Evolutionary conservation across 176 grass and related monocot species (phyloP), one percentile per base, ranked within the genome.

Genomic region (Zoysia pacifica): DNA sequence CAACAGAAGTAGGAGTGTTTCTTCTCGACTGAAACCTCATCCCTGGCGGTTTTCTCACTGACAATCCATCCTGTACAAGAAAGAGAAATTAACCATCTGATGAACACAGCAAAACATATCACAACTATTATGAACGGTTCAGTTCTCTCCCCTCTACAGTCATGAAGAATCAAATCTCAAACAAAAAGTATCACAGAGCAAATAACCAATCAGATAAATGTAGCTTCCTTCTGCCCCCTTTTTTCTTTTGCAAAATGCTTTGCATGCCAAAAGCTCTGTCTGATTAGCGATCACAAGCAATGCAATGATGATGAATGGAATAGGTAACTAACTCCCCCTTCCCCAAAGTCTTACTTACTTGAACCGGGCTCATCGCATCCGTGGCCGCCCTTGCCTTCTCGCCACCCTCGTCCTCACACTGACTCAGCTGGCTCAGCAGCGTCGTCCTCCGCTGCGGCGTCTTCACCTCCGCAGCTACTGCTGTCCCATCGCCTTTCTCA

Each of bases 381-480:
- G 59, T 20, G 2, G n/a, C 39, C 28, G 20, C 65, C 75, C 75
- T 94, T 20, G 84, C 76, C 76, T 87, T 91, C 77, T 82, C 79
- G 35, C 64, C 73, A 46, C 86, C 69, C 61, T 99, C 93, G 40
- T 82, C 84, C 40, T 90, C 88, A 53, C 81, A 92, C 16, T 78
- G 83, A 73, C 83, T 94, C 72, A 99, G 64, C 79, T 99, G 93
- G 70, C 65, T 91, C 84, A 90, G 88, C 44, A 99, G 77, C 10
- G 90, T 91, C 73, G 48, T 87, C 16, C 87, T 84, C 50, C 70
- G 18, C 13, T 73, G 77, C 5, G 80, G 41, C 1, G 89, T 75
- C 81, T 83, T 91, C 39, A 28, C 28, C 5, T 0, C 53, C n/a
- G 6, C 55, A 7, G 62, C 67, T 8, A 13, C 50, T 5, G 68